phyloP scores from a whole-genome alignment of 2,329 filamentous ascomycete species.

The Leptographium procerum region DNA sequence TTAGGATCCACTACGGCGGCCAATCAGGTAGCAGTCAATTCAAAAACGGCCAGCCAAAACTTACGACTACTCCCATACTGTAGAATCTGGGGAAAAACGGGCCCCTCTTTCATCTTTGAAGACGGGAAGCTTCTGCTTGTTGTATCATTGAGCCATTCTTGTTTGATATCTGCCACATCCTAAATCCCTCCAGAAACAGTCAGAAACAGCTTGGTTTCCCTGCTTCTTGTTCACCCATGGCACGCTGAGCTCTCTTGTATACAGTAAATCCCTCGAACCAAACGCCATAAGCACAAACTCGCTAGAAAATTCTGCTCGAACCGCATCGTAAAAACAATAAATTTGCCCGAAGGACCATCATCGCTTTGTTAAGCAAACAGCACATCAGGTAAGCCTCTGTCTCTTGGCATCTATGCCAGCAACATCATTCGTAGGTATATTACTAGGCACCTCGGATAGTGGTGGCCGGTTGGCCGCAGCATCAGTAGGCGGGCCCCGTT shows the following conservation, averaged over 20 bases:
- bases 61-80: background rate
- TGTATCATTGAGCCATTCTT: too few species aligned
- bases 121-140: background rate
- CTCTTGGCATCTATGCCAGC: constrained; percentile 37
- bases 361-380: background rate
- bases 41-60: background rate
- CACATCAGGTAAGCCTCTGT: constrained; percentile 24
- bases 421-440: constrained; percentile 19
- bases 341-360: background rate
- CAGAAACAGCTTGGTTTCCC: too few species aligned
- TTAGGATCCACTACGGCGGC: background rate
- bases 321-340: background rate
- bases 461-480: constrained; percentile 26
- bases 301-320: background rate
- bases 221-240: background rate
- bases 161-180: too few species aligned
- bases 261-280: background rate
- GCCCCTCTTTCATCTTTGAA: background rate
- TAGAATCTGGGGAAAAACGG: background rate
- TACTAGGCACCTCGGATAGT: constrained; percentile 39
- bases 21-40: constrained; percentile 12
- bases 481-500: constrained; percentile 28
- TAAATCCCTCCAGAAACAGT: too few species aligned
- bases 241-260: background rate
- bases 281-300: background rate